Base-by-base conservation (phyloP, 2,329 filamentous ascomycete genomes). In the Diaporthe aspalathi region DNA sequence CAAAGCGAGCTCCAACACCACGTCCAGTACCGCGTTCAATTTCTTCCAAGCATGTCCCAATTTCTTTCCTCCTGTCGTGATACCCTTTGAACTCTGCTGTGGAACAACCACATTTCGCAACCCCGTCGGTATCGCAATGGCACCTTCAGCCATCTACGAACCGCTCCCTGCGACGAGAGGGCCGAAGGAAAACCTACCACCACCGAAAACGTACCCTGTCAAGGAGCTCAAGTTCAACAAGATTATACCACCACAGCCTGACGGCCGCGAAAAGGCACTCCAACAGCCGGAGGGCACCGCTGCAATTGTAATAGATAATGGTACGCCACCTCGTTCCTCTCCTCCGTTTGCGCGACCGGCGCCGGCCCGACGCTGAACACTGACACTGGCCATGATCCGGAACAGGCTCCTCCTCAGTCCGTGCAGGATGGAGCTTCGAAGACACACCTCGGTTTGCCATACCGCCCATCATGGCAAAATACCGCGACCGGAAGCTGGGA, bases 291-390 rank as follows among this genome's bases (percentile, higher is more conserved):
- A 86, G 20, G 87, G 84, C 71, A 83, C 85, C 56, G 93, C 91
- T 66, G 94, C 94, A 65, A 98, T 99, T 78, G 93, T 99, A 74
- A 98, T 99, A 79, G 96, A 99, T 84, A 98, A 98, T 92, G 96
- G 95, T 97, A 84, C 73, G 82, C 57, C 50, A 57, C 24, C n/a
- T 16, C 16, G 49, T 12, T 20, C 38, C 43, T 68, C 67, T 47
- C 63, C 62, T 29, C 16, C 43, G 56, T n/a, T n/a, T 50, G 40
- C 35, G 20, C 22, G 53, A 11, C 32, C 27, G 12, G 56, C 35
- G 27, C 20, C n/a, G n/a, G n/a, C n/a, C n/a, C n/a, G n/a, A n/a
- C n/a, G n/a, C n/a, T n/a, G n/a, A n/a, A 67, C 47, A 66, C 71
- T 75, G 57, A 75, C 74, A 63, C 66, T 69, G 62, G 76, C 74